Evolutionary conservation across 805 yeast species (phyloP).

Genomic region (Starmerella sp.): DNA sequence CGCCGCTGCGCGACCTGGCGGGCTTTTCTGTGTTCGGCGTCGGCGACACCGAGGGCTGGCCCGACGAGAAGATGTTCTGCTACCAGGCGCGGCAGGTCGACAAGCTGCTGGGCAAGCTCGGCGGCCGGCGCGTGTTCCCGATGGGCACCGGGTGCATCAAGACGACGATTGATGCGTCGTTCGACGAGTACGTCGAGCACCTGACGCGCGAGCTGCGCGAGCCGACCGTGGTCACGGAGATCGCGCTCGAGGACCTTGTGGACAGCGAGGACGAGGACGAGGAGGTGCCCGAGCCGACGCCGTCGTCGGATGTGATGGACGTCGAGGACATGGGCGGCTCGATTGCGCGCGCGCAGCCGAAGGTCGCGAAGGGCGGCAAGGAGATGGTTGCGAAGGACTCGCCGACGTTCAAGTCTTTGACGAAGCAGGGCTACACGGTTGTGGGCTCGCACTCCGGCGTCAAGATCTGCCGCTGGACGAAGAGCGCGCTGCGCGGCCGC

Average conservation of each 20-base stretch:
- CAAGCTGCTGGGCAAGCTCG: slow-evolving; percentile 63
- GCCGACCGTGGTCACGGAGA: slow-evolving; percentile 45
- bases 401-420: slow-evolving; percentile 76
- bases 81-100: slow-evolving; percentile 74
- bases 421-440: slow-evolving; percentile 86
- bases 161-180: slow-evolving; percentile 41
- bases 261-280: slow-evolving; percentile 46
- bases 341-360: slow-evolving; percentile 25
- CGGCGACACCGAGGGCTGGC: slow-evolving; percentile 84
- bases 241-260: slow-evolving; percentile 37
- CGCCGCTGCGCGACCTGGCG: slow-evolving; percentile 53
- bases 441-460: slow-evolving; percentile 95
- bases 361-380: slow-evolving; percentile 30
- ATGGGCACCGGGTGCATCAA: slow-evolving; percentile 77
- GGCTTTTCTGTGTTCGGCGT: slow-evolving; percentile 82
- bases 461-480: slow-evolving; percentile 92
- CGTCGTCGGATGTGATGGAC: slow-evolving; percentile 43
- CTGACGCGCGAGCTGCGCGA: slow-evolving; percentile 55
- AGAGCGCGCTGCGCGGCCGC: slow-evolving; percentile 83
- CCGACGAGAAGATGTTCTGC: slow-evolving; percentile 55
- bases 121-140: slow-evolving; percentile 78
- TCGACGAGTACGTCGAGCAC: slow-evolving; percentile 56
- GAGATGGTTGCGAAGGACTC: slow-evolving; percentile 85
- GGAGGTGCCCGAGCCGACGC: slow-evolving; percentile 18
- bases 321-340: slow-evolving; percentile 78